Percentiles rank a stretch among this genome's conserved stretches.
These are phyloP conservation scores for Batkoa obscura DNA, from an alignment of 371 early-diverging fungal genomes.

Conservation along the genomic window DNA sequence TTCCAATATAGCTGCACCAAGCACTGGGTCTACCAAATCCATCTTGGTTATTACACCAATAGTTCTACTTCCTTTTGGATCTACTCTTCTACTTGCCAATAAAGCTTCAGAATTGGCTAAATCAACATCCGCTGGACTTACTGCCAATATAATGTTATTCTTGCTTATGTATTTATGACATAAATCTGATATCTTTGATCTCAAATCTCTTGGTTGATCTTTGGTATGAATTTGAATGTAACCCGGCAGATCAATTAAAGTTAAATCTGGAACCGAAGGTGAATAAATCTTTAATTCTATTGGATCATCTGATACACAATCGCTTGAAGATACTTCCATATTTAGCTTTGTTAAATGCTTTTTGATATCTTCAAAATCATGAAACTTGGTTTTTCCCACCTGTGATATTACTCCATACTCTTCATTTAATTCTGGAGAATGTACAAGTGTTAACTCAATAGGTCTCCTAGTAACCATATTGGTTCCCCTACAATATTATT, in stretches of 20 bases:
- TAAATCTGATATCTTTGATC: constrained; percentile 80
- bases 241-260: constrained; percentile 96
- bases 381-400: constrained; percentile 69
- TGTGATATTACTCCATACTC: constrained; percentile 92
- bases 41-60: constrained; percentile 98
- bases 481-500: constrained; percentile 37
- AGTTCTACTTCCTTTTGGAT: constrained; percentile 86
- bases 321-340: constrained; percentile 75
- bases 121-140: constrained; percentile 96
- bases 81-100: constrained; percentile 75
- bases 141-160: constrained; percentile 93
- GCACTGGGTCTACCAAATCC: constrained; percentile 82
- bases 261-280: constrained; percentile 87
- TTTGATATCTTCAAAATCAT: constrained; percentile 72
- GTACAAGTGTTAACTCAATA: constrained; percentile 90
- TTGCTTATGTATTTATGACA: constrained; percentile 84
- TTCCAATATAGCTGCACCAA: constrained; percentile 61
- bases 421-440: constrained; percentile 66
- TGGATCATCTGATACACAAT: constrained; percentile 84
- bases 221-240: constrained; percentile 91
- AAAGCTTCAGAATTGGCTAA: constrained; percentile 97
- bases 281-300: constrained; percentile 90
- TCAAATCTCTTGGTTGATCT: constrained; percentile 84
- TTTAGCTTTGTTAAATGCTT: constrained; percentile 80
- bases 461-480: constrained; percentile 99